Evolutionary conservation across 1,284 basidiomycete species (phyloP).

Genomic region (Malassezia dermatis): DNA sequence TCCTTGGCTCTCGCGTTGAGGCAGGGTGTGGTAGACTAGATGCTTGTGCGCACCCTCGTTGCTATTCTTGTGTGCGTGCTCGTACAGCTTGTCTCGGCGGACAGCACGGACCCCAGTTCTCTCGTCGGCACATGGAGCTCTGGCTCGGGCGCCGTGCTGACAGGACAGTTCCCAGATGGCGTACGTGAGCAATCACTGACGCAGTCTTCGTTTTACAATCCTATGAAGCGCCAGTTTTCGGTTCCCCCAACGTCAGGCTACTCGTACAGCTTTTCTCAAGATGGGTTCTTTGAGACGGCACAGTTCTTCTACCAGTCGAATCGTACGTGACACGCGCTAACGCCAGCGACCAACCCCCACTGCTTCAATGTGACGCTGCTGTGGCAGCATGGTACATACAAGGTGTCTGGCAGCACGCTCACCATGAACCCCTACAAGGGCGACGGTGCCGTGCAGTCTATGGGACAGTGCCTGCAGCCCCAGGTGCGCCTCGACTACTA

Average conservation of each 20-base stretch:
- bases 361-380: constrained; percentile 42
- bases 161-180: constrained; percentile 5
- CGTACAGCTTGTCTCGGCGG: background rate
- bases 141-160: constrained; percentile 21
- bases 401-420: constrained; percentile 23
- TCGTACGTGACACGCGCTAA: constrained; percentile 12
- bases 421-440: constrained; percentile 28
- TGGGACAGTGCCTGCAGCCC: constrained; percentile 2
- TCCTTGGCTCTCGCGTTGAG: background rate
- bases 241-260: constrained; percentile 32
- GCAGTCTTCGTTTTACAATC: constrained; percentile 36
- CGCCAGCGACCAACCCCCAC: constrained; percentile 21
- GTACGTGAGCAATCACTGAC: constrained; percentile 3
- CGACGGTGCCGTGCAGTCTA: constrained; percentile 23
- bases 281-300: constrained; percentile 39
- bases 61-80: background rate
- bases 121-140: constrained; percentile 23
- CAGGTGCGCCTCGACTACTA: background rate
- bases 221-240: constrained; percentile 34
- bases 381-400: constrained; percentile 45
- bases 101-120: background rate
- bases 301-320: constrained; percentile 33
- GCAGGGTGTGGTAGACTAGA: background rate
- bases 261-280: constrained; percentile 41
- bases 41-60: background rate